Percentiles rank a stretch among this genome's conserved stretches.
These are phyloP conservation scores for Fusarium nurragi DNA, from an alignment of 2,329 filamentous ascomycete species.

Conservation along the genomic window DNA sequence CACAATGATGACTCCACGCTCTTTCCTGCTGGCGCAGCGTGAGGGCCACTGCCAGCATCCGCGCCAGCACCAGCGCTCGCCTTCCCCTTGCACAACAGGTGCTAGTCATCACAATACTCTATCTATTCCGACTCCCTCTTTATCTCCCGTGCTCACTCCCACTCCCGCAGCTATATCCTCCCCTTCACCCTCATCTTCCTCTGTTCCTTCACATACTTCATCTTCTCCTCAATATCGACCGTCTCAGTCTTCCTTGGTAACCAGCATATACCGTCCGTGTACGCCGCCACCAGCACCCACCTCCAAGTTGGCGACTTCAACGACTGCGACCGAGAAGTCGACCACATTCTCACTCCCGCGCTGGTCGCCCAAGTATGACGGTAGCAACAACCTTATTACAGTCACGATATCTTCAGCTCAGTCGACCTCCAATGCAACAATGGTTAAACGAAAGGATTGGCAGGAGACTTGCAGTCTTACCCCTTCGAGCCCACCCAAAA, in stretches of 20 bases:
- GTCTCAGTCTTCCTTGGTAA: constrained; percentile 3
- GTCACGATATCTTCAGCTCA: constrained; percentile 39
- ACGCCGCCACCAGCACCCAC: constrained; percentile 10
- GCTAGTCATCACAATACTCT: constrained; percentile 37
- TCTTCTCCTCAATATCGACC: constrained; percentile 10
- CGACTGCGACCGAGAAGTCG: constrained; percentile 32
- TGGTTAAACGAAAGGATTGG: constrained; percentile 50
- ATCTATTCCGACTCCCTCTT: constrained; percentile 38
- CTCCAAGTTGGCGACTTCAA: constrained; percentile 20
- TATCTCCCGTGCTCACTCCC: constrained; percentile 31
- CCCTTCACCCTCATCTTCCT: constrained; percentile 21
- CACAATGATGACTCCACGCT: constrained; percentile 46
- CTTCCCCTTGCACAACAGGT: constrained; percentile 30
- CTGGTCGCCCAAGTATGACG: constrained; percentile 47
- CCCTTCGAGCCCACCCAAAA: constrained; percentile 43
- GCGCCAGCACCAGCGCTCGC: constrained; percentile 27
- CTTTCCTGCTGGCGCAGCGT: constrained; percentile 43
- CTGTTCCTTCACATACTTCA: constrained; percentile 28
- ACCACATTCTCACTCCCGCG: constrained; percentile 33
- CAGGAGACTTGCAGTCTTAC: constrained; percentile 44
- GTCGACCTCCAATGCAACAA: constrained; percentile 44
- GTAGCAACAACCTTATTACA: constrained; percentile 40
- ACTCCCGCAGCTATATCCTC: constrained; percentile 21
- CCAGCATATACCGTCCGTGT: constrained; percentile 12
- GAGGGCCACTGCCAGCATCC: constrained; percentile 23